Evolutionary conservation across 805 yeast genomes (phyloP).

Genomic region (Kodamaea nitidulidarum): DNA sequence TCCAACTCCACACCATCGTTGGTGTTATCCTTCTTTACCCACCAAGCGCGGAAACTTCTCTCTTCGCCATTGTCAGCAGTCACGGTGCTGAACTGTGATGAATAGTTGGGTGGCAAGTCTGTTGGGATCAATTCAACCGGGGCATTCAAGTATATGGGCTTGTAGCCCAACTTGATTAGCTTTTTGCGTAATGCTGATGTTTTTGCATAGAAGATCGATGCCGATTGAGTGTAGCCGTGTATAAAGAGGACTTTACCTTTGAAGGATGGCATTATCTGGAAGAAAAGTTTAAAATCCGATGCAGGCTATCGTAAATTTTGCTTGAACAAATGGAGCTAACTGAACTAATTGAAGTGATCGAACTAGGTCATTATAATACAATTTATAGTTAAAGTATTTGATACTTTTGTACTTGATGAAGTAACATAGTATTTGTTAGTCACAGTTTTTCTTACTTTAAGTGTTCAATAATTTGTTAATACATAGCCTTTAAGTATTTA

Average conservation of each 20-base stretch:
- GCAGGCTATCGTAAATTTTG: too few relatives aligned
- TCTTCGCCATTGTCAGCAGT: conserved; percentile 29
- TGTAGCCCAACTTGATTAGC: conserved; percentile 60
- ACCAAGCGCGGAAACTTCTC: conserved; percentile 65
- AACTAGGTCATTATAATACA: too few relatives aligned
- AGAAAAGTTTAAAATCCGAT: too few relatives aligned
- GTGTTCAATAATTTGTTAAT: too few relatives aligned
- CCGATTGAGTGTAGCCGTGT: conserved; percentile 89
- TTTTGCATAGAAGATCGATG: conserved; percentile 78
- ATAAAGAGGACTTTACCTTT: conserved; percentile 66
- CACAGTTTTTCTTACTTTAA: too few relatives aligned
- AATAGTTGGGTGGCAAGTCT: conserved; percentile 67
- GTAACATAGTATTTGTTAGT: too few relatives aligned
- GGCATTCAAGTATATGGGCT: conserved; percentile 74
- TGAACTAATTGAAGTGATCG: too few relatives aligned
- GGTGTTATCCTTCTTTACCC: conserved; percentile 47
- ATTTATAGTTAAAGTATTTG: too few relatives aligned
- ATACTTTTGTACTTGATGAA: too few relatives aligned
- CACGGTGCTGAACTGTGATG: conserved; percentile 44
- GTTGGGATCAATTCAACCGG: conserved; percentile 62
- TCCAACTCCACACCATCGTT: conserved; percentile 47
- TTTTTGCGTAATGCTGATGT: conserved; percentile 85
- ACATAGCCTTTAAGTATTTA: too few relatives aligned
- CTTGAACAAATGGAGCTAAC: too few relatives aligned
- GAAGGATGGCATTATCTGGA: neutral